phyloP scores from a whole-genome alignment of 2,329 filamentous ascomycete genomes.

The Stenocarpella maydis region DNA sequence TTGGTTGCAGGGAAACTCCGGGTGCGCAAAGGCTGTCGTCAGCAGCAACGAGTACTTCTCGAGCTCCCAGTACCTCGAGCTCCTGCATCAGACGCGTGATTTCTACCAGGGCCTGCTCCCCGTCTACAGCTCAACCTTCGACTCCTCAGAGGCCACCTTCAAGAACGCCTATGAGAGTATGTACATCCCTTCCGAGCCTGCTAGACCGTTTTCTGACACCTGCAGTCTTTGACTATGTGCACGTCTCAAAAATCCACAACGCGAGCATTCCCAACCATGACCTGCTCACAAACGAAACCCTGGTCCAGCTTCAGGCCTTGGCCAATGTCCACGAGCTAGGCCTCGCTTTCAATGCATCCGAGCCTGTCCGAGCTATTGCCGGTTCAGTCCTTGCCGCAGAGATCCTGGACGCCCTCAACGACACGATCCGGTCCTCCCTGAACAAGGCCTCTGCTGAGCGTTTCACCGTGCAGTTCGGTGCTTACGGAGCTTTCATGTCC shows the following conservation, averaged over 20 bases:
- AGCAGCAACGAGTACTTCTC: conserved; percentile 64
- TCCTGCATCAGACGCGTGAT: conserved; percentile 60
- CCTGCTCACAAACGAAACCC: conserved; percentile 66
- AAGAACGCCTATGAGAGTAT: conserved; percentile 70
- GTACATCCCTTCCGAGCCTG: conserved; percentile 39
- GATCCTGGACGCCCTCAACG: conserved; percentile 61
- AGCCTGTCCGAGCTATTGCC: conserved; percentile 67
- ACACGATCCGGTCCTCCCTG: conserved; percentile 52
- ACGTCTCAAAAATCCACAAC: conserved; percentile 69
- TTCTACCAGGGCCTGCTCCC: conserved; percentile 66
- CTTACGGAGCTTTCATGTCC: conserved; percentile 68
- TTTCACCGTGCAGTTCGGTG: conserved; percentile 65
- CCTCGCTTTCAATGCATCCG: conserved; percentile 81
- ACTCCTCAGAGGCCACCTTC: conserved; percentile 56
- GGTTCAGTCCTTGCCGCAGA: conserved; percentile 66
- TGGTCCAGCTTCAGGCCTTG: conserved; percentile 73
- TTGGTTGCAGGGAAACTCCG: conserved; percentile 67
- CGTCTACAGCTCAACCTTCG: conserved; percentile 62
- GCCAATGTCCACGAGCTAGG: conserved; percentile 84
- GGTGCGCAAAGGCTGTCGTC: conserved; percentile 62
- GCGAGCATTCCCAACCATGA: conserved; percentile 63
- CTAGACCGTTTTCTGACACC: conserved; percentile 13
- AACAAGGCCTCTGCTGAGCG: conserved; percentile 46
- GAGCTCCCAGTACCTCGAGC: conserved; percentile 54
- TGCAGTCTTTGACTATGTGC: conserved; percentile 66